Conservation (phyloP, 2,329 filamentous ascomycete species). For the Cryoendolithus antarcticus region DNA sequence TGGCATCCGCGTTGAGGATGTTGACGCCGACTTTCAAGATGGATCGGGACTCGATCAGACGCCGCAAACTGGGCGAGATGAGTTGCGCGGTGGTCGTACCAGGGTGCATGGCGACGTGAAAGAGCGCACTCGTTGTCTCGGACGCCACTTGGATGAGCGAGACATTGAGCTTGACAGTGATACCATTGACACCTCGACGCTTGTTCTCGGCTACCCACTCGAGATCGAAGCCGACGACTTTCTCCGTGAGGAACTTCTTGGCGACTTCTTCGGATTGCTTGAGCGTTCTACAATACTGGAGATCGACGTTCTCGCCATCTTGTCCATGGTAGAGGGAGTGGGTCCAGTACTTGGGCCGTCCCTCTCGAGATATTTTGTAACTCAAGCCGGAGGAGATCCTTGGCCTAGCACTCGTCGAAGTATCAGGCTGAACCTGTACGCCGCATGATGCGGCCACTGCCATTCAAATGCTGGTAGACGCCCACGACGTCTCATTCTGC, state of each 20-base stretch:
- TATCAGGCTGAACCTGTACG: too few species aligned
- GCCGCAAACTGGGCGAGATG: constrained; percentile 56
- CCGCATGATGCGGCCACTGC: too few species aligned
- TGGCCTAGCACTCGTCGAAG: too few species aligned
- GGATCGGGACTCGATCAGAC: constrained; percentile 56
- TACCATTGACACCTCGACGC: constrained; percentile 21
- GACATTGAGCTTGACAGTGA: constrained; percentile 50
- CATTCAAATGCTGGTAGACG: too few species aligned
- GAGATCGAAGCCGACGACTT: constrained; percentile 71
- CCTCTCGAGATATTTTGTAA: too few species aligned
- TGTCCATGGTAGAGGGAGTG: constrained; percentile 54
- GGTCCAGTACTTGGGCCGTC: constrained; percentile 39
- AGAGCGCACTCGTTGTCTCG: constrained; percentile 62
- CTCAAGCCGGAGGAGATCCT: too few species aligned
- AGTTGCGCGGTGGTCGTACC: constrained; percentile 37
- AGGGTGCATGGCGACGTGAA: constrained; percentile 56
- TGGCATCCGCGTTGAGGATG: constrained; percentile 50
- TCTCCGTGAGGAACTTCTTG: constrained; percentile 54
- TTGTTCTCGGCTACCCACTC: constrained; percentile 55
- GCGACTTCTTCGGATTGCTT: constrained; percentile 55
- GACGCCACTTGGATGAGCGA: constrained; percentile 76
- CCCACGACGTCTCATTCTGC: too few species aligned
- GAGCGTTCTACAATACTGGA: constrained; percentile 66
- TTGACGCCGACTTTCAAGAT: constrained; percentile 67
- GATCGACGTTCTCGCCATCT: constrained; percentile 43